A percentile compares a stretch with the other conserved stretches of the same genome.
Evolutionary conservation across 2,329 filamentous ascomycete genomes (phyloP).

Genomic region (Colletotrichum sojae): DNA sequence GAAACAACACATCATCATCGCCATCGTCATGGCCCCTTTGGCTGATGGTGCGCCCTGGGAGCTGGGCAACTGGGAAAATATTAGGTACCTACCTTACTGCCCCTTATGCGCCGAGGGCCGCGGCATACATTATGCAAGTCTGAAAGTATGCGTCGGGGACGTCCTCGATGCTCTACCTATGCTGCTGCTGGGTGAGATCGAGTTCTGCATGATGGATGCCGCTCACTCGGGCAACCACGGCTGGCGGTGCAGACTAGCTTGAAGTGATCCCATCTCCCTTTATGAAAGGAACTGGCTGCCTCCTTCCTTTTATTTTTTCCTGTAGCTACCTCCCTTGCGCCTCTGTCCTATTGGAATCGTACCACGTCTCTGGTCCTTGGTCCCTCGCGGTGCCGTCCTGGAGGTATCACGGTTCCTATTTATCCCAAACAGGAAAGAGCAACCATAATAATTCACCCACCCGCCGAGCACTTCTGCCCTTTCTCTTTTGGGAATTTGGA

Average conservation of each 20-base stretch:
- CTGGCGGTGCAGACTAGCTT: not conserved
- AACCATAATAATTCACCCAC: not conserved
- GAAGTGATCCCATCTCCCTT: not conserved
- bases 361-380: no score
- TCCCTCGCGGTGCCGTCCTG: no score
- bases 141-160: slow-evolving; percentile 14
- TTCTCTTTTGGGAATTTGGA: not conserved
- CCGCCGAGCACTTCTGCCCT: not conserved
- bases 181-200: slow-evolving; percentile 7
- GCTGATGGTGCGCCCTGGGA: slow-evolving; percentile 3
- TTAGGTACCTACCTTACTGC: not conserved
- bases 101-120: not conserved
- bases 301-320: not conserved
- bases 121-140: slow-evolving; percentile 23
- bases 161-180: not conserved
- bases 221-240: not conserved
- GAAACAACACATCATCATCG: not conserved
- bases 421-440: not conserved
- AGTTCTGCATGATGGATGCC: slow-evolving; percentile 1
- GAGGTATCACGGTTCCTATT: no score
- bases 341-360: not conserved
- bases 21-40: slow-evolving; percentile 32
- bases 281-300: slow-evolving; percentile 7
- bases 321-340: not conserved
- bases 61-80: not conserved